Evolutionary conservation across 805 yeast species (phyloP).

Genomic region (Monosporozyma aerobia): DNA sequence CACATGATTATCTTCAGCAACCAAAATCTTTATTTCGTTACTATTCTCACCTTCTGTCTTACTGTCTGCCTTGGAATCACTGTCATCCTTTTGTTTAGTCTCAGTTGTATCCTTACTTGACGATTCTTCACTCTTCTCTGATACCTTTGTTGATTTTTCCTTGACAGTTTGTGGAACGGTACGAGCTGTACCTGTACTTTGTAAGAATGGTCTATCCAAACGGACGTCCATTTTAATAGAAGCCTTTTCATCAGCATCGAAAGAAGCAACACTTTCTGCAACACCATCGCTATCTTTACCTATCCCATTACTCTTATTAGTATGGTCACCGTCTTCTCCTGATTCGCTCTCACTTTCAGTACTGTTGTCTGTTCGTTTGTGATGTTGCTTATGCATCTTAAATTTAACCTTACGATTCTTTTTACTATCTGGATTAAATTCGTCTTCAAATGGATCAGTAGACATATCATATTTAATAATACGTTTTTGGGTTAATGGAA

Average conservation of each 20-base stretch:
- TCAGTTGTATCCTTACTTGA: background rate
- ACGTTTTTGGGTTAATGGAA: constrained; percentile 56
- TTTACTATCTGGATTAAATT: constrained; percentile 48
- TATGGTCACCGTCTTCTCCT: background rate
- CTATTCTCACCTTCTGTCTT: constrained; percentile 15
- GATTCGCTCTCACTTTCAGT: constrained; percentile 1
- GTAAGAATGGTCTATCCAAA: constrained; percentile 28
- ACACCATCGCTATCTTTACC: background rate
- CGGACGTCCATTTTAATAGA: constrained; percentile 12
- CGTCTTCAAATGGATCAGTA: constrained; percentile 50
- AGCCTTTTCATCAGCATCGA: constrained; percentile 1
- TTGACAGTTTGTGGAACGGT: constrained; percentile 3
- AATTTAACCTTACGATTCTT: constrained; percentile 39
- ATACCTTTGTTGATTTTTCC: background rate
- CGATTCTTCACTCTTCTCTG: background rate
- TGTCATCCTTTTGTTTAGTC: constrained; percentile 5
- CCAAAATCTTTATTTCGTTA: constrained; percentile 40
- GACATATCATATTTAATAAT: constrained; percentile 25
- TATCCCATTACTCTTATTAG: background rate
- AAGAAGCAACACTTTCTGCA: background rate
- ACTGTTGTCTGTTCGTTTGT: constrained; percentile 10
- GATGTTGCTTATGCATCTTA: constrained; percentile 17
- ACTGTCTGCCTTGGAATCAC: constrained; percentile 2
- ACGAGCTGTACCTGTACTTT: constrained; percentile 35
- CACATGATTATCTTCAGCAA: constrained; percentile 90